These are phyloP conservation scores for Neofusicoccum sp. DNA, from an alignment of 2,329 filamentous ascomycete species.

Conservation along the genomic window DNA sequence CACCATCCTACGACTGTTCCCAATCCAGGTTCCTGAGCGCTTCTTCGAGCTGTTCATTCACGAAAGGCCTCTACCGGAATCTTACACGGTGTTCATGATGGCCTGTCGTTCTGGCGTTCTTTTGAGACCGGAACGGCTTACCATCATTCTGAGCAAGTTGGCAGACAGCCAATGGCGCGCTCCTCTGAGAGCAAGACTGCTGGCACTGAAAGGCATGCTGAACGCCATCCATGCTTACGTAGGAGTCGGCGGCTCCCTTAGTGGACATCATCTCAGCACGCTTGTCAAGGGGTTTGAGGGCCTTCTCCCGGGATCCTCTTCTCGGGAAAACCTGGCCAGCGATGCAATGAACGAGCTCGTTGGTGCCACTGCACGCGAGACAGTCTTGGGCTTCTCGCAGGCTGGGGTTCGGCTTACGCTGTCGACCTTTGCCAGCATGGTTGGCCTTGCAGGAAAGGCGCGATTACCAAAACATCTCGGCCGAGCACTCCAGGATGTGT, in stretches of 20 bases:
- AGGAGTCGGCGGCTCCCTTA: conserved; percentile 38
- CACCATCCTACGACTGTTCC: conserved; percentile 47
- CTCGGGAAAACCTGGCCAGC: conserved; percentile 20
- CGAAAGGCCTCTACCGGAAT: conserved; percentile 47
- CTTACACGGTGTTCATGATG: conserved; percentile 48
- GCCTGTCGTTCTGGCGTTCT: conserved; percentile 46
- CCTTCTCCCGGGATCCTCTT: conserved; percentile 17
- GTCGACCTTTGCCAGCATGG: conserved; percentile 28
- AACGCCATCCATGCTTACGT: conserved; percentile 43
- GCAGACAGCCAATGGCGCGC: conserved; percentile 24
- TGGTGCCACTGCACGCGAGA: conserved; percentile 7
- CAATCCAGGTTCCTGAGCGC: conserved; percentile 40
- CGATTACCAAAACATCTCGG: background rate
- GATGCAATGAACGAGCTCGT: background rate
- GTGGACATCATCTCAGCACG: conserved; percentile 36
- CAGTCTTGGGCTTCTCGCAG: background rate
- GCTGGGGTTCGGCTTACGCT: conserved; percentile 28
- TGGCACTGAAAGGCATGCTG: conserved; percentile 38
- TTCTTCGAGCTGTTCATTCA: conserved; percentile 47
- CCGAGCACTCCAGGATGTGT: background rate
- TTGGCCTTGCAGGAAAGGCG: conserved; percentile 30
- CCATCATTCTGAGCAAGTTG: conserved; percentile 34
- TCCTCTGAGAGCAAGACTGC: background rate
- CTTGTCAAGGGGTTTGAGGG: conserved; percentile 37
- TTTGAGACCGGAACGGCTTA: conserved; percentile 32